These are phyloP conservation scores for Cryptosporidium meleagridis DNA, from an alignment of 169 alveolate genomes.

Conservation along the genomic window DNA sequence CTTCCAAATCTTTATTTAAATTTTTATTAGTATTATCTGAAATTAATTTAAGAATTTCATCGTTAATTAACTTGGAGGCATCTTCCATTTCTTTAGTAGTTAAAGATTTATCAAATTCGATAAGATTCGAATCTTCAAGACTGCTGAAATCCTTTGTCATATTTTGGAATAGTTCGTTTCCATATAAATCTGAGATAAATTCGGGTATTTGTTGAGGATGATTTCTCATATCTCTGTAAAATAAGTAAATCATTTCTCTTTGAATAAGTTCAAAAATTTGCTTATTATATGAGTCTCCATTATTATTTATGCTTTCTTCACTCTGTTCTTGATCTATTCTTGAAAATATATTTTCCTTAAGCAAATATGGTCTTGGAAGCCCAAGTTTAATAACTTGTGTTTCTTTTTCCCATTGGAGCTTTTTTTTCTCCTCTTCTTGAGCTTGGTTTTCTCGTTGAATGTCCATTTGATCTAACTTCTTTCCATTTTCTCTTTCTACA, in stretches of 20 bases:
- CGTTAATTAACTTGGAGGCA: slow-evolving; percentile 24
- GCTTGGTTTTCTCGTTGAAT: not conserved
- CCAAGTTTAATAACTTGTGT: slow-evolving; percentile 34
- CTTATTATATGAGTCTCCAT: not conserved
- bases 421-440: not conserved
- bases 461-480: slow-evolving; percentile 25
- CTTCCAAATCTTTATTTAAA: not conserved
- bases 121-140: not conserved
- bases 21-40: not conserved
- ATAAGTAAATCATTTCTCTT: slow-evolving; percentile 24
- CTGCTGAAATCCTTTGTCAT: not conserved
- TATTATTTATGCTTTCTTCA: not conserved
- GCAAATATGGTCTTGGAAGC: slow-evolving; percentile 56
- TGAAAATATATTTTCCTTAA: slow-evolving; percentile 10
- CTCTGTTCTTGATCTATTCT: not conserved
- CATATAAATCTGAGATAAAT: slow-evolving; percentile 10
- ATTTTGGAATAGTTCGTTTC: slow-evolving; percentile 13
- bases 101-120: not conserved
- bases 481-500: not conserved
- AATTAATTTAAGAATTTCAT: not conserved
- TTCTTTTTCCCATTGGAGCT: slow-evolving; percentile 9
- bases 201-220: slow-evolving; percentile 65
- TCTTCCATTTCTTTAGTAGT: not conserved
- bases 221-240: slow-evolving; percentile 8
- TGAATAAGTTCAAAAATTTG: not conserved